Evolutionary conservation across 108 stramenopile species (phyloP).

Genomic region (Cyclostephanos invisitatus): DNA sequence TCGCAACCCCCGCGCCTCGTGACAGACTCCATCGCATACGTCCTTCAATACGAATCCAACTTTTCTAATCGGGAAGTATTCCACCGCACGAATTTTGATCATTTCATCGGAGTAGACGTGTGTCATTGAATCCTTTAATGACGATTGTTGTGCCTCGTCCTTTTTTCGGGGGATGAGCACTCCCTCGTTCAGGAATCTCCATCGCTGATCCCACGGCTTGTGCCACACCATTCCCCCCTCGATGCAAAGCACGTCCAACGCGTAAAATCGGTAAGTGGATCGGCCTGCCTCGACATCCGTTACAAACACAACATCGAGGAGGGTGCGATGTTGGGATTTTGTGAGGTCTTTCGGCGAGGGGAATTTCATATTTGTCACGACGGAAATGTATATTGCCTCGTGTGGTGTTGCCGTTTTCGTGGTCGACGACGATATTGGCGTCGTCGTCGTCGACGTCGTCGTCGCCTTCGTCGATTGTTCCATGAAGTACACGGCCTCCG

Average conservation of each 20-base stretch:
- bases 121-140: neutral
- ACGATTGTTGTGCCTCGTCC: slow-evolving; percentile 21
- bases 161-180: slow-evolving; percentile 50
- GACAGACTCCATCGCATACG: slow-evolving; percentile 43
- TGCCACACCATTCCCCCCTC: slow-evolving; percentile 48
- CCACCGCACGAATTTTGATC: slow-evolving; percentile 50
- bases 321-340: slow-evolving; percentile 48
- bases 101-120: slow-evolving; percentile 40
- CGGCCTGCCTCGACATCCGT: slow-evolving; percentile 30
- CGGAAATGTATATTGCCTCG: slow-evolving; percentile 10
- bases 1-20: slow-evolving; percentile 45
- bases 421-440: no score
- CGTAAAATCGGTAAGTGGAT: slow-evolving; percentile 39
- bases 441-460: neutral
- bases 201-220: slow-evolving; percentile 46
- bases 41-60: slow-evolving; percentile 50
- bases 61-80: slow-evolving; percentile 50
- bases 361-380: slow-evolving; percentile 42
- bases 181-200: slow-evolving; percentile 47
- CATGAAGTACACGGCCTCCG: slow-evolving; percentile 52
- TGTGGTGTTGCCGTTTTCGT: neutral
- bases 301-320: slow-evolving; percentile 49
- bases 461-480: slow-evolving; percentile 15
- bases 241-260: slow-evolving; percentile 38
- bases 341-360: slow-evolving; percentile 42